Conservation (phyloP, 768 basidiomycete genomes). For the Tricholoma sp. region DNA sequence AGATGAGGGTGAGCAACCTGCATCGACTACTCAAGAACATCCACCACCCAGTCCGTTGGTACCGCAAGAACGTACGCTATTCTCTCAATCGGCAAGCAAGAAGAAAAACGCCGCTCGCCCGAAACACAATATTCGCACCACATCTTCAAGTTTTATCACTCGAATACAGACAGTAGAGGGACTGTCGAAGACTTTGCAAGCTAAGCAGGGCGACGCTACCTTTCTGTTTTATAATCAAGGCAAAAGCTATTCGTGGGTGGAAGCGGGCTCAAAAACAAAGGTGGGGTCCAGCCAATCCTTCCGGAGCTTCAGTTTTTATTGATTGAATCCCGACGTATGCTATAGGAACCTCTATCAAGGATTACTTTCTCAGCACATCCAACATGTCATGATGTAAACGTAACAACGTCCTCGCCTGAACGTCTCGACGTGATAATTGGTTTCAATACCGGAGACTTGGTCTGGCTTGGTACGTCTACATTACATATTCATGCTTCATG, state of each 20-base stretch:
- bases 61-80: constrained; percentile 50
- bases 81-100: constrained; percentile 56
- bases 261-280: constrained; percentile 81
- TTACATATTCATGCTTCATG: background rate
- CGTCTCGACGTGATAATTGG: constrained; percentile 88
- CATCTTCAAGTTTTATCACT: constrained; percentile 89
- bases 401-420: constrained; percentile 69
- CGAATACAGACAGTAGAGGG: constrained; percentile 81
- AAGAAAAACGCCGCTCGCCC: constrained; percentile 63
- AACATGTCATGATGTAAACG: constrained; percentile 89
- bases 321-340: constrained; percentile 1
- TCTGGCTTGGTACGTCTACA: constrained; percentile 78
- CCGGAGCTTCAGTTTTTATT: background rate
- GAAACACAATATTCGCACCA: constrained; percentile 89
- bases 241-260: constrained; percentile 83
- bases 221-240: constrained; percentile 87
- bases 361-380: constrained; percentile 85
- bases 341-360: constrained; percentile 79
- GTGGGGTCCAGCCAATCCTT: constrained; percentile 37
- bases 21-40: constrained; percentile 36
- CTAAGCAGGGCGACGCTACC: constrained; percentile 79
- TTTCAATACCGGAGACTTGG: constrained; percentile 88
- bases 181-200: constrained; percentile 60
- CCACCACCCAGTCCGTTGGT: constrained; percentile 29
- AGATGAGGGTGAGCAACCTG: constrained; percentile 47